A percentile compares a stretch with the other conserved stretches of the same genome.
These are phyloP conservation scores for Neurospora sp. DNA, from an alignment of 495 filamentous ascomycete genomes.

Conservation along the genomic window DNA sequence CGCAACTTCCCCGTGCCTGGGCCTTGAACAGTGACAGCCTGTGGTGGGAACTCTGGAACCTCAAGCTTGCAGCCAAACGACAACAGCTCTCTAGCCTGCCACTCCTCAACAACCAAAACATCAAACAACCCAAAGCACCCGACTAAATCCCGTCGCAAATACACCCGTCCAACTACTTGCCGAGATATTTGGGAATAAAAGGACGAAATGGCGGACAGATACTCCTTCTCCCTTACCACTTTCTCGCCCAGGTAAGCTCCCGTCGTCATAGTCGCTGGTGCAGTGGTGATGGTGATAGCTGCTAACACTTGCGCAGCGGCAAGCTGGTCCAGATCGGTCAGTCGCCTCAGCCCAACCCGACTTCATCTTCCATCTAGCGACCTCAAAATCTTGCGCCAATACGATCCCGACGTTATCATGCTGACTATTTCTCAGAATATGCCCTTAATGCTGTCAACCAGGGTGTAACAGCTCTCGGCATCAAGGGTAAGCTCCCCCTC, in stretches of 20 bases:
- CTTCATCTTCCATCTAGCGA: background rate
- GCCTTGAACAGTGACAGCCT: slow-evolving; percentile 6
- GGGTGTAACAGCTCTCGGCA: slow-evolving; percentile 94
- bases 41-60: slow-evolving; percentile 11
- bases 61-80: slow-evolving; percentile 7
- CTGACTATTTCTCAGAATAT: slow-evolving; percentile 61
- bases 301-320: slow-evolving; percentile 57
- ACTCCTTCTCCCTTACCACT: slow-evolving; percentile 98
- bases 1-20: slow-evolving; percentile 26
- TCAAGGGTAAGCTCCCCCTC: slow-evolving; percentile 62
- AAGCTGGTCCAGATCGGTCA: slow-evolving; percentile 83
- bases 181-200: background rate
- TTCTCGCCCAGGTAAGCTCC: slow-evolving; percentile 92
- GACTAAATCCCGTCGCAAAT: background rate
- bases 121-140: background rate
- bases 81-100: slow-evolving; percentile 8
- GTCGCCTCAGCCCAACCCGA: slow-evolving; percentile 10
- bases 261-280: slow-evolving; percentile 6
- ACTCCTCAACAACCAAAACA: slow-evolving; percentile 2
- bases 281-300: slow-evolving; percentile 4
- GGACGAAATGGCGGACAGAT: slow-evolving; percentile 83
- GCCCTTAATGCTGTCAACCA: slow-evolving; percentile 98
- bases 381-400: background rate
- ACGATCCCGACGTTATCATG: background rate
- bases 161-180: background rate